Evolutionary conservation across 1,139 yeast genomes (phyloP).

Genomic region (Arxiozyma heterogenica): DNA sequence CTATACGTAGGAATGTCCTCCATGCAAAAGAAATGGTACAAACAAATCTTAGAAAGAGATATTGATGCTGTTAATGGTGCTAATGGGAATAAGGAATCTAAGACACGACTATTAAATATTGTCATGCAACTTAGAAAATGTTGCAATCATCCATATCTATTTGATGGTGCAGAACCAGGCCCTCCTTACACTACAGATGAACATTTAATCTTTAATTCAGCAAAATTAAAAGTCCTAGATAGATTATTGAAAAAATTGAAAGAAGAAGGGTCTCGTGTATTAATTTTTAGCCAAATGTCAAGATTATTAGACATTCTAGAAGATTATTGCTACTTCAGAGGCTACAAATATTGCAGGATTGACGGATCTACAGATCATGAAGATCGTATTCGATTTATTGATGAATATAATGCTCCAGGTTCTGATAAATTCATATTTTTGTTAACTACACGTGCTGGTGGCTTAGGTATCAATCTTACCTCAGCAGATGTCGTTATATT

Average conservation of each 20-base stretch:
- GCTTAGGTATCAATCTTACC: conserved; percentile 88
- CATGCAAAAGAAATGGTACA: conserved; percentile 91
- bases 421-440: conserved; percentile 78
- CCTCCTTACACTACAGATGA: conserved; percentile 97
- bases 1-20: conserved; percentile 89
- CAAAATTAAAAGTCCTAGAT: conserved; percentile 84
- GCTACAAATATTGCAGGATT: conserved; percentile 79
- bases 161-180: conserved; percentile 98
- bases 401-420: conserved; percentile 76
- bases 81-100: conserved; percentile 80
- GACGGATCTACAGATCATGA: conserved; percentile 95
- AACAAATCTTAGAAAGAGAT: conserved; percentile 78
- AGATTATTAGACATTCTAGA: conserved; percentile 84
- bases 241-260: conserved; percentile 66
- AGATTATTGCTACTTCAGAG: conserved; percentile 82
- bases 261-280: conserved; percentile 75
- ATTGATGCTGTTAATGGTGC: conserved; percentile 95
- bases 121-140: conserved; percentile 96
- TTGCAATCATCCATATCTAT: conserved; percentile 92
- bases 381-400: conserved; percentile 86
- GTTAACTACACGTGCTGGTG: conserved; percentile 97
- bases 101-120: conserved; percentile 79
- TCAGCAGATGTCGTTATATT: conserved; percentile 85
- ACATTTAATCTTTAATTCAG: conserved; percentile 78
- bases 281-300: conserved; percentile 93